Percentiles rank a stretch among this genome's conserved stretches.
phyloP scores from a whole-genome alignment of 768 basidiomycete genomes.

The Psilocybe cyanescens region DNA sequence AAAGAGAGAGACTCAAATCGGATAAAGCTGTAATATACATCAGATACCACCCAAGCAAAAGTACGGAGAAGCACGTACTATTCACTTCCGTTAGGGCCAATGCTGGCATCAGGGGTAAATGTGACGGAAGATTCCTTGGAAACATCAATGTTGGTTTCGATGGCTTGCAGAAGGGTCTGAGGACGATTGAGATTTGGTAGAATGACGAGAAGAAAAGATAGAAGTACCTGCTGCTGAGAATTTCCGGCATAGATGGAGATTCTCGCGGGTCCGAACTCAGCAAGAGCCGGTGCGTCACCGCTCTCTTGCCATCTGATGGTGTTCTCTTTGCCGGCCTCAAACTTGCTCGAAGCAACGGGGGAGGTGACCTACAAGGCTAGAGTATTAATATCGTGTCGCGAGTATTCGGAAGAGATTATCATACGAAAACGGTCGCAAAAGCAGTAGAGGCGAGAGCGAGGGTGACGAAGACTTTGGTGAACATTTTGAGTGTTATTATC shows the following conservation, averaged over 20 bases:
- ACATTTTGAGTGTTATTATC: conserved; percentile 42
- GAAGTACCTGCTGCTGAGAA: conserved; percentile 57
- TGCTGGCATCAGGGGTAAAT: conserved; percentile 54
- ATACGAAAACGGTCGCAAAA: conserved; percentile 60
- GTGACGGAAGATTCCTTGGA: conserved; percentile 44
- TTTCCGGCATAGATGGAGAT: conserved; percentile 71
- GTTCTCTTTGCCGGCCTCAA: conserved; percentile 51
- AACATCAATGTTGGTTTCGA: conserved; percentile 55
- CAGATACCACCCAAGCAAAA: background rate
- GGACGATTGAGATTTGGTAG: conserved; percentile 10
- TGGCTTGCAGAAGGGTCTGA: conserved; percentile 59
- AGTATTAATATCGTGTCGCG: conserved; percentile 10
- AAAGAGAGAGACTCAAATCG: conserved; percentile 65
- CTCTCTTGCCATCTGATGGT: conserved; percentile 67
- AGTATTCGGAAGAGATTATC: conserved; percentile 9
- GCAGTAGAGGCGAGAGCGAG: conserved; percentile 57
- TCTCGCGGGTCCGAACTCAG: conserved; percentile 50
- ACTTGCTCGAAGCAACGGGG: conserved; percentile 50
- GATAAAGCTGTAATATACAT: conserved; percentile 61
- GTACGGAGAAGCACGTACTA: conserved; percentile 49
- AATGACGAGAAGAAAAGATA: background rate
- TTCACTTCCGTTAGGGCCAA: conserved; percentile 56
- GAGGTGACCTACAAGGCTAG: conserved; percentile 51
- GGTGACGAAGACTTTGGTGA: conserved; percentile 49
- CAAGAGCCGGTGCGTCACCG: conserved; percentile 47